phyloP scores from a whole-genome alignment of 129 eudicot species.

The Artemisia annua region DNA sequence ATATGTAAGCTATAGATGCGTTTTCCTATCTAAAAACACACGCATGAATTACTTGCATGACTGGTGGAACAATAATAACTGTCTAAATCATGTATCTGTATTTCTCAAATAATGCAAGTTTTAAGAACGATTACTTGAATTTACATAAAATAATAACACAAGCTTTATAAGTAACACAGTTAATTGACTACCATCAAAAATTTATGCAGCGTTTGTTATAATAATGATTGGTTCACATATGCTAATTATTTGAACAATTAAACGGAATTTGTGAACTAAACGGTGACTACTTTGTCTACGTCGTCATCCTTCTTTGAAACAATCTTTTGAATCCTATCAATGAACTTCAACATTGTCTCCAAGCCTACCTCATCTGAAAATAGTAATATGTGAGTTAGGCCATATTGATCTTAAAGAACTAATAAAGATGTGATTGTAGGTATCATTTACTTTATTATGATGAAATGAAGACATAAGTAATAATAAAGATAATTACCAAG shows the following conservation, averaged over 20 bases:
- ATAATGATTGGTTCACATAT: too few species aligned
- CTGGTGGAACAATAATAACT: not conserved
- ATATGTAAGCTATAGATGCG: not conserved
- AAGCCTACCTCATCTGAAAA: slow-evolving; percentile 58
- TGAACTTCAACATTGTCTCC: slow-evolving; percentile 46
- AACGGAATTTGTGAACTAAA: not conserved
- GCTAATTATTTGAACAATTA: too few species aligned
- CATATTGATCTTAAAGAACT: not conserved
- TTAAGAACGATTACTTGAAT: too few species aligned
- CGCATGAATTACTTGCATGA: not conserved
- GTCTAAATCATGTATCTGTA: not conserved
- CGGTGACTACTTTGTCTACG: slow-evolving; percentile 5
- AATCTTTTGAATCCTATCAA: slow-evolving; percentile 54
- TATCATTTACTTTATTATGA: not conserved
- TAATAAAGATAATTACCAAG: slow-evolving; percentile 42
- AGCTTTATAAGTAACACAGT: too few species aligned
- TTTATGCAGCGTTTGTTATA: too few species aligned
- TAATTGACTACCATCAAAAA: too few species aligned
- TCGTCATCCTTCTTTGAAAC: slow-evolving; percentile 37
- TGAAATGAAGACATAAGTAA: not conserved
- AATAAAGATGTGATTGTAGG: not conserved
- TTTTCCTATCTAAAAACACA: not conserved
- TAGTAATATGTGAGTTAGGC: not conserved
- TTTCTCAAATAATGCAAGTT: too few species aligned
- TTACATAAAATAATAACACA: too few species aligned